Percentiles rank a stretch among this genome's conserved stretches.
Evolutionary conservation across 2,329 filamentous ascomycete species (phyloP).

Genomic region (Fonsecaea nubica): DNA sequence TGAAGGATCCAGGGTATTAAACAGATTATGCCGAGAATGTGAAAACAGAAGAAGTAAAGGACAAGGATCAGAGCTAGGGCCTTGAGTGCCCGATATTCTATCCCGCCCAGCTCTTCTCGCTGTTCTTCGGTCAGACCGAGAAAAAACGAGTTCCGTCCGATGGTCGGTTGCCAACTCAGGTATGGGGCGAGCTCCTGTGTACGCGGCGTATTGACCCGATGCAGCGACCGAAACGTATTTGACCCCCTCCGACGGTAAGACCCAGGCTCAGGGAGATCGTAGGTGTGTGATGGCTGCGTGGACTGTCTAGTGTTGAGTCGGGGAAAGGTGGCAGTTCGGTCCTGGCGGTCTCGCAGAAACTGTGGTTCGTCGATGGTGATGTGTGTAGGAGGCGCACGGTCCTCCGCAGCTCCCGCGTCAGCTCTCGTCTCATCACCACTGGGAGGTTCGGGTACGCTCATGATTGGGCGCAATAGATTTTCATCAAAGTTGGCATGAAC

Average conservation of each 20-base stretch:
- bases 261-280: conserved; percentile 27
- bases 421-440: conserved; percentile 38
- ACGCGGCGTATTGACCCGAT: conserved; percentile 56
- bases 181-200: conserved; percentile 74
- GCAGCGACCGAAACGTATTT: conserved; percentile 49
- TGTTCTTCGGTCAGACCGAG: conserved; percentile 87
- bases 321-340: conserved; percentile 33
- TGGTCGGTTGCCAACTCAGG: conserved; percentile 89
- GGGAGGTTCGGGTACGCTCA: conserved; percentile 30
- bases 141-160: conserved; percentile 92
- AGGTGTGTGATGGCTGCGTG: conserved; percentile 26
- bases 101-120: conserved; percentile 91
- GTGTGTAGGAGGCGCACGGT: conserved; percentile 40
- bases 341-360: conserved; percentile 48
- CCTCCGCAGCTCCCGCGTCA: conserved; percentile 16
- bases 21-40: conserved; percentile 74
- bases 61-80: conserved; percentile 79
- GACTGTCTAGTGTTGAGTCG: conserved; percentile 32
- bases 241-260: conserved; percentile 55
- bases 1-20: conserved; percentile 81
- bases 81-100: conserved; percentile 92
- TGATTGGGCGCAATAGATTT: conserved; percentile 40
- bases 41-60: conserved; percentile 82
- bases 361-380: conserved; percentile 58
- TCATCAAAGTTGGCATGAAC: conserved; percentile 57